Percentiles rank a stretch among this genome's conserved stretches.
phyloP scores from a whole-genome alignment of 2,329 filamentous ascomycete species.

The Arthrocladium fulminans region DNA sequence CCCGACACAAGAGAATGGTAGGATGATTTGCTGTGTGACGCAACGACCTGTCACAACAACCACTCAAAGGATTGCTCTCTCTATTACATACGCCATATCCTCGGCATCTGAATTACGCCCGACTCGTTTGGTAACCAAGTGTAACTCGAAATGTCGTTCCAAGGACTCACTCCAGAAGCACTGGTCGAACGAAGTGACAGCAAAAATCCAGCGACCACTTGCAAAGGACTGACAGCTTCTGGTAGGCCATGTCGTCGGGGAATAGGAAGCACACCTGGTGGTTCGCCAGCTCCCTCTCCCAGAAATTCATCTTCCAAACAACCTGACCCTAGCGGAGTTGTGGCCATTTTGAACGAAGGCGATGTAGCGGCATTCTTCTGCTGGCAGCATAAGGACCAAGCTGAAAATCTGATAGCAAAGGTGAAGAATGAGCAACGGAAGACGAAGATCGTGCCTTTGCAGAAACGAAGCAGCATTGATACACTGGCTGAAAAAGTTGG shows the following conservation, averaged over 20 bases:
- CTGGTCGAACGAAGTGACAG: constrained; percentile 32
- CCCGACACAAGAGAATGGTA: too few species aligned
- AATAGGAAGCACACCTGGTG: constrained; percentile 36
- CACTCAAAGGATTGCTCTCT: too few species aligned
- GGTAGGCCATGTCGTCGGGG: constrained; percentile 77
- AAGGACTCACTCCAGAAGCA: constrained; percentile 5
- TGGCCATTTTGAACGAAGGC: constrained; percentile 23
- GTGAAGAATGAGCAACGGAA: constrained; percentile 35
- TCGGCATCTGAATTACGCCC: too few species aligned
- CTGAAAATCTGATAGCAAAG: constrained; percentile 39
- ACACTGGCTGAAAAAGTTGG: constrained; percentile 74
- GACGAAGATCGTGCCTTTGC: constrained; percentile 48
- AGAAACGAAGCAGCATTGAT: constrained; percentile 70
- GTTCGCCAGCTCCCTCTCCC: constrained; percentile 24
- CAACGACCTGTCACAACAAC: too few species aligned
- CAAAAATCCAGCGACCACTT: constrained; percentile 77
- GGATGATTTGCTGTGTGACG: too few species aligned
- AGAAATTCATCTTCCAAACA: constrained; percentile 20
- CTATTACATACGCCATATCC: too few species aligned
- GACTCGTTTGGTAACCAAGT: too few species aligned
- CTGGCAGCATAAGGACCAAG: constrained; percentile 93
- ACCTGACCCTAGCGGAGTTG: constrained; percentile 17
- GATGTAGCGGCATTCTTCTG: constrained; percentile 55
- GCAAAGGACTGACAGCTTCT: constrained; percentile 72
- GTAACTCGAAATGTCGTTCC: constrained; percentile 1